phyloP scores from a whole-genome alignment of 2,329 filamentous ascomycete species.

The Trichophaea hybrida region DNA sequence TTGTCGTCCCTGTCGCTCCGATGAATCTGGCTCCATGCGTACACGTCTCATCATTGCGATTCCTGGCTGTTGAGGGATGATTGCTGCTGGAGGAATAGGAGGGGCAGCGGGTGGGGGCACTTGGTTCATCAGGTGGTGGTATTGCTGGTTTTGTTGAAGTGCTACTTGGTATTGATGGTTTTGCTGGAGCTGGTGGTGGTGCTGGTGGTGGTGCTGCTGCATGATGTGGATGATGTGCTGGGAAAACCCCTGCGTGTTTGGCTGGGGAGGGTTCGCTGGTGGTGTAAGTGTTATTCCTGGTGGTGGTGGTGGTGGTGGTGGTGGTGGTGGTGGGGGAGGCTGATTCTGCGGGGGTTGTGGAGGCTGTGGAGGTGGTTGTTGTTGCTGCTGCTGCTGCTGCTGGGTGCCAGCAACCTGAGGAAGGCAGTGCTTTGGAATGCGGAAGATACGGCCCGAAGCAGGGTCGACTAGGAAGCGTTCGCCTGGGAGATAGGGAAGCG shows the following conservation, averaged over 20 bases:
- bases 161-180: too few species aligned
- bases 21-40: background rate
- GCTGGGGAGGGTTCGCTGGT: too few species aligned
- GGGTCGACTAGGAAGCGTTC: slow-evolving; percentile 15
- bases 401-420: background rate
- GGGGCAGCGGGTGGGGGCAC: background rate
- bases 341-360: background rate
- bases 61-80: slow-evolving; percentile 9
- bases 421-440: slow-evolving; percentile 19
- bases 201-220: too few species aligned
- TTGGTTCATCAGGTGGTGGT: too few species aligned
- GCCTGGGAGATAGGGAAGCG: slow-evolving; percentile 15
- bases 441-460: slow-evolving; percentile 18
- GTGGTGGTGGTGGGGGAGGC: background rate
- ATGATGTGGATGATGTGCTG: too few species aligned
- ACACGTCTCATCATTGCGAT: slow-evolving; percentile 3
- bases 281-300: background rate
- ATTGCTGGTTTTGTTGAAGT: too few species aligned
- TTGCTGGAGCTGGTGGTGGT: too few species aligned
- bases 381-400: slow-evolving; percentile 6
- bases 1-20: slow-evolving; percentile 1
- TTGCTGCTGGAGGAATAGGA: slow-evolving; percentile 7
- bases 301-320: background rate
- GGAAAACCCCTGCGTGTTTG: too few species aligned
- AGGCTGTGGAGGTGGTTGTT: too few species aligned